Conservation (phyloP, 2,329 filamentous ascomycete genomes). For the Venturiaceae sp. region DNA sequence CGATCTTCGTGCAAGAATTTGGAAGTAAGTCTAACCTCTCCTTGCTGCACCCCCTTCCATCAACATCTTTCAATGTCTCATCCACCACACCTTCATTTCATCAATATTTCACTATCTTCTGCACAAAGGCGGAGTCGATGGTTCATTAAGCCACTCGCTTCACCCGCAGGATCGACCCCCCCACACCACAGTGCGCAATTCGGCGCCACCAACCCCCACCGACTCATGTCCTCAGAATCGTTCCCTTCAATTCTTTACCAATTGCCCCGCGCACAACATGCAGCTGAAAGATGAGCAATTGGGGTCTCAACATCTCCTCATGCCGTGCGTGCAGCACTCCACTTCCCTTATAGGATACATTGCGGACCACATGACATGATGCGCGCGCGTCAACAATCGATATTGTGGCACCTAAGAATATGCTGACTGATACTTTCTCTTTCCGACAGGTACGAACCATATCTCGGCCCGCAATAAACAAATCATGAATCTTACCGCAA, state of each 20-base stretch:
- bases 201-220: not conserved
- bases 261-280: not conserved
- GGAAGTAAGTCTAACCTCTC: conserved; percentile 54
- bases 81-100: not conserved
- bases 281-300: not conserved
- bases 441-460: not conserved
- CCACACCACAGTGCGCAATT: not conserved
- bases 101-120: not conserved
- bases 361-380: not conserved
- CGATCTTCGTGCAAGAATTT: conserved; percentile 96
- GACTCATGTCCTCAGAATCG: not conserved
- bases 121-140: not conserved
- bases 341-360: not conserved
- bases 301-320: not conserved
- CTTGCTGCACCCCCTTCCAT: not conserved
- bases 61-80: not conserved
- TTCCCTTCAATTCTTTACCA: not conserved
- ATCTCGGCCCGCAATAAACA: conserved; percentile 3
- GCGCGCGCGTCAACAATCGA: not conserved
- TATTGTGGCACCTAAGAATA: not conserved
- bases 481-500: no score
- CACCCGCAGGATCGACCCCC: not conserved
- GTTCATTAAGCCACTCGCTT: not conserved
- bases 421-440: not conserved
- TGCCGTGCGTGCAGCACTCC: not conserved